phyloP scores from a whole-genome alignment of 2,329 filamentous ascomycete genomes.

The Neofusicoccum sp. region DNA sequence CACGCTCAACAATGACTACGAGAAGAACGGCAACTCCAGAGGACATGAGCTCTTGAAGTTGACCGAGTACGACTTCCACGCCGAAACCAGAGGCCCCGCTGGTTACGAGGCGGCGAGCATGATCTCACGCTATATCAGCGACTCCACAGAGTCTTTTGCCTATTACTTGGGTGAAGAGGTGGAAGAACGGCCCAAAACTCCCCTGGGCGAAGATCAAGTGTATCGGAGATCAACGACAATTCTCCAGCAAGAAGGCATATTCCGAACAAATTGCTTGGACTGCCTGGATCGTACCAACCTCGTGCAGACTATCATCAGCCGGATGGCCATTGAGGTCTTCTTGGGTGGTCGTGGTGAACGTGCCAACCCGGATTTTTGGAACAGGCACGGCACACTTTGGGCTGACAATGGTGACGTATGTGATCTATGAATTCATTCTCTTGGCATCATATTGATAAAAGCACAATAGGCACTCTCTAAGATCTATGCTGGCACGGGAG shows the following conservation, averaged over 20 bases:
- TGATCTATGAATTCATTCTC: not conserved
- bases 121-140: constrained; percentile 74
- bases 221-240: constrained; percentile 59
- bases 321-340: constrained; percentile 87
- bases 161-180: constrained; percentile 81
- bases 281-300: constrained; percentile 95
- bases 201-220: constrained; percentile 37
- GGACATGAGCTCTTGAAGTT: constrained; percentile 74
- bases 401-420: constrained; percentile 88
- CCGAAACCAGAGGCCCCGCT: constrained; percentile 79
- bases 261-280: constrained; percentile 93
- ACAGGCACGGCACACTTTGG: constrained; percentile 89
- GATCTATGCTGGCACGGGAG: constrained; percentile 95
- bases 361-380: constrained; percentile 80
- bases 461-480: constrained; percentile 64
- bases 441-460: not conserved
- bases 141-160: constrained; percentile 83
- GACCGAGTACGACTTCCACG: constrained; percentile 95
- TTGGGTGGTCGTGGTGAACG: constrained; percentile 68
- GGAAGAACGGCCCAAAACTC: constrained; percentile 51
- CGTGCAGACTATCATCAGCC: constrained; percentile 92
- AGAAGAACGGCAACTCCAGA: constrained; percentile 48
- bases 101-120: constrained; percentile 89
- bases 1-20: constrained; percentile 61
- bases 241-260: constrained; percentile 90